These are phyloP conservation scores for Chaetomium globosum DNA, from an alignment of 2,329 filamentous ascomycete species.

Conservation along the genomic window DNA sequence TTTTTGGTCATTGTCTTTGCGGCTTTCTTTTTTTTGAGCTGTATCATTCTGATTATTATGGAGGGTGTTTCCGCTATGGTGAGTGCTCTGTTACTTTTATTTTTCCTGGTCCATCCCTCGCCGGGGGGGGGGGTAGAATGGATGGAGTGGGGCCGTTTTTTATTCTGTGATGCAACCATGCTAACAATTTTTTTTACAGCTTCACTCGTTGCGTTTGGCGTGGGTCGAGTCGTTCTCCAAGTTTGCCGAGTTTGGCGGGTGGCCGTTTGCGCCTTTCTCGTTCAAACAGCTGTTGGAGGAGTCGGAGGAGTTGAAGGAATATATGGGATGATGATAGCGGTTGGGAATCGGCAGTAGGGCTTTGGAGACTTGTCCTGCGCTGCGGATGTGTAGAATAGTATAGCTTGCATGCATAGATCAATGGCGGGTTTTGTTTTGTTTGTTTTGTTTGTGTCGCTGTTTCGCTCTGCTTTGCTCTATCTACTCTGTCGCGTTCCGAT, in stretches of 20 bases:
- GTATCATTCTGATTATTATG: slow-evolving; percentile 80
- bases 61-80: slow-evolving; percentile 92
- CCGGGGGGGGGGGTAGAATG: too few species aligned
- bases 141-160: neutral
- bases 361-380: neutral
- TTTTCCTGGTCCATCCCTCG: neutral
- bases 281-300: slow-evolving; percentile 85
- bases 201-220: slow-evolving; percentile 74
- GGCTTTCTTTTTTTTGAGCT: slow-evolving; percentile 83
- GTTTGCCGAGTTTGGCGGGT: slow-evolving; percentile 88
- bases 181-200: slow-evolving; percentile 28
- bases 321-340: slow-evolving; percentile 44
- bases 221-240: slow-evolving; percentile 99
- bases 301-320: slow-evolving; percentile 65
- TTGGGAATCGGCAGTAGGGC: neutral
- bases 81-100: slow-evolving; percentile 25
- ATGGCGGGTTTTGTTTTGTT: slow-evolving; percentile 2
- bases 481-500: neutral
- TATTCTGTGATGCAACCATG: neutral
- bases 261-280: slow-evolving; percentile 85
- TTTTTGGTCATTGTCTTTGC: slow-evolving; percentile 81
- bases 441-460: neutral
- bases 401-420: slow-evolving; percentile 27
- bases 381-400: slow-evolving; percentile 5
- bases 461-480: neutral